Evolutionary conservation across 805 yeast species (phyloP).

Genomic region (Kodamaea sagamina): DNA sequence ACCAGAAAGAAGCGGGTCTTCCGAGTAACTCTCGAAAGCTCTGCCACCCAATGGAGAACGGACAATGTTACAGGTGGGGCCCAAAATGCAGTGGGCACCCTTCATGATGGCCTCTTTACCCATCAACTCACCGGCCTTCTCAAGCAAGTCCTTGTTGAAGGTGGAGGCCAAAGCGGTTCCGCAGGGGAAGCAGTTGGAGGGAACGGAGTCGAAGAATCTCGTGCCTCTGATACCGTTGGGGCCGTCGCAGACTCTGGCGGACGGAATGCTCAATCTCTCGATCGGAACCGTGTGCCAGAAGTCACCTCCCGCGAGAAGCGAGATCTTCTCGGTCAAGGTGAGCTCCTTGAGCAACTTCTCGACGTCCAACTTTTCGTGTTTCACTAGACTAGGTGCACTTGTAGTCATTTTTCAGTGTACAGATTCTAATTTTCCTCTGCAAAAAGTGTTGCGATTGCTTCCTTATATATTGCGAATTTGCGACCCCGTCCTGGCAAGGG

Average conservation of each 20-base stretch:
- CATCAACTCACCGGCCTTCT: constrained; percentile 53
- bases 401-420: background rate
- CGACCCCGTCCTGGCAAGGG: too few relatives aligned
- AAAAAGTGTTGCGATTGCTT: too few relatives aligned
- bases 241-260: constrained; percentile 45
- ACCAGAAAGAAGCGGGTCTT: constrained; percentile 56
- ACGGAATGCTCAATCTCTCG: constrained; percentile 19
- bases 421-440: too few relatives aligned
- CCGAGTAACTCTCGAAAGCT: constrained; percentile 62
- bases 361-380: constrained; percentile 22
- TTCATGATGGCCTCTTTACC: constrained; percentile 56
- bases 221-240: constrained; percentile 69
- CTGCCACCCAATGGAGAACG: constrained; percentile 64
- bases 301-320: constrained; percentile 36
- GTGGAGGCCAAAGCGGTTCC: constrained; percentile 63
- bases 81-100: constrained; percentile 52
- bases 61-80: constrained; percentile 53
- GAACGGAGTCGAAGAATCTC: constrained; percentile 50
- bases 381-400: background rate
- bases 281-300: constrained; percentile 21
- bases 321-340: constrained; percentile 37
- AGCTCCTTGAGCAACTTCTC: constrained; percentile 32
- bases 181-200: constrained; percentile 61
- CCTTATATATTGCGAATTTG: too few relatives aligned
- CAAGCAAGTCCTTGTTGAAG: constrained; percentile 51